Evolutionary conservation across 371 early-diverging fungal genomes (phyloP), one percentile per base, ranked within the genome.

Genomic region (Actinomortierella ambigua): DNA sequence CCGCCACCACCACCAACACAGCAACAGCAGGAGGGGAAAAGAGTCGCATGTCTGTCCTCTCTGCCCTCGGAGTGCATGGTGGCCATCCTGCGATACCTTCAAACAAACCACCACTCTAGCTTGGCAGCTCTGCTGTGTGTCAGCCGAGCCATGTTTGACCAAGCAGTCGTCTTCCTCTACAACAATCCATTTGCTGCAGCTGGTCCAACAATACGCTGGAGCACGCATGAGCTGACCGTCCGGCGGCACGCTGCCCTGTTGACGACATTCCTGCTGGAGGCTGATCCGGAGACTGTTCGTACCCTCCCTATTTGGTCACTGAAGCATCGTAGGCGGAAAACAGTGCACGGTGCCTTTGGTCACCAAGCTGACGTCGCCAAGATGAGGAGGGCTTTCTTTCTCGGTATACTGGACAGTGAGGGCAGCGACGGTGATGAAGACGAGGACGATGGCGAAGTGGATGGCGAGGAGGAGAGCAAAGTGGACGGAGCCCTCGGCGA

Each of bases 71-170:
- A 73, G 46, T 63, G 68, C 49, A 27, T 66, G 15, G 53, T 39
- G 22, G 57, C 48, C 42, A 42, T 63, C 23, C 43, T 73, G 15
- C 67, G 64, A 7, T 73, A 57, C 44, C 60, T 73, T 3, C 63
- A 49, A 41, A 50, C 39, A 57, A 63, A 57, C 39, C 67, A 73
- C 0, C 24, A 59, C 0, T 68, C 75, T 1, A 71, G 63, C 0
- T 55, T 73, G 2, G 49, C 24, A 26, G 63, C 75, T 0, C 48
- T 73, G 7, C 50, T 73, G 23, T 59, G 56, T 11, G 75, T 73
- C 61, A 73, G 57, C 75, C 66, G 52, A 50, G 54, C 67, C 15
- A 22, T 73, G 4, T 73, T 58, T 60, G 53, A 52, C 22, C 48
- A 67, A 29, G 63, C 75, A 1, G 23, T 46, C 8, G 64, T 68